These are phyloP conservation scores for Drechslerella coelobrocha DNA, from an alignment of 2,329 filamentous ascomycete species.

Conservation along the genomic window DNA sequence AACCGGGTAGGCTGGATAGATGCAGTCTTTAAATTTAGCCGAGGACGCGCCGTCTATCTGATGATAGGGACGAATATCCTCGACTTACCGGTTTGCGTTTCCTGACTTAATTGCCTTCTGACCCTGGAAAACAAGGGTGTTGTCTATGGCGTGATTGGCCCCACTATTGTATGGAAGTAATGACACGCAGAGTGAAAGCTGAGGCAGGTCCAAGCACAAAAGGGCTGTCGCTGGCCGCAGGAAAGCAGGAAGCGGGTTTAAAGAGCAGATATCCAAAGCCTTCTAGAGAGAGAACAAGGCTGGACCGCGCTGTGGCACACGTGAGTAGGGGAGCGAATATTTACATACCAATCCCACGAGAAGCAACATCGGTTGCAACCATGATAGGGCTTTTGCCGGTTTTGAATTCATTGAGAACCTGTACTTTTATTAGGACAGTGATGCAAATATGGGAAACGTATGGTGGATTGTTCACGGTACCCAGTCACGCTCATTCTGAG, in stretches of 20 bases:
- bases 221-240: constrained; percentile 33
- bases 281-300: constrained; percentile 35
- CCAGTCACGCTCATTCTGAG: constrained; percentile 90
- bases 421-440: neutral
- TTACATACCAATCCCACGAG: constrained; percentile 95
- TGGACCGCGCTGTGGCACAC: constrained; percentile 50
- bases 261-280: constrained; percentile 48
- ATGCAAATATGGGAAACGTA: neutral
- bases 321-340: constrained; percentile 62
- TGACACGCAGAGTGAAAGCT: constrained; percentile 19
- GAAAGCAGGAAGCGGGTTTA: constrained; percentile 48
- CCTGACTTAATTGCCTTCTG: constrained; percentile 37
- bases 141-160: constrained; percentile 31
- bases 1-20: constrained; percentile 46
- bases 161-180: constrained; percentile 23
- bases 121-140: constrained; percentile 29
- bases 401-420: constrained; percentile 86
- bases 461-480: constrained; percentile 56
- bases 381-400: constrained; percentile 86
- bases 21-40: constrained; percentile 49
- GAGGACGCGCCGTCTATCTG: constrained; percentile 50
- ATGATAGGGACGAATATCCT: constrained; percentile 49
- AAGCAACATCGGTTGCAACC: constrained; percentile 93
- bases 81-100: constrained; percentile 50
- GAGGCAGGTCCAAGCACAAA: constrained; percentile 29